Base-by-base conservation (phyloP, 1,284 basidiomycete species). In the Malassezia caprae region DNA sequence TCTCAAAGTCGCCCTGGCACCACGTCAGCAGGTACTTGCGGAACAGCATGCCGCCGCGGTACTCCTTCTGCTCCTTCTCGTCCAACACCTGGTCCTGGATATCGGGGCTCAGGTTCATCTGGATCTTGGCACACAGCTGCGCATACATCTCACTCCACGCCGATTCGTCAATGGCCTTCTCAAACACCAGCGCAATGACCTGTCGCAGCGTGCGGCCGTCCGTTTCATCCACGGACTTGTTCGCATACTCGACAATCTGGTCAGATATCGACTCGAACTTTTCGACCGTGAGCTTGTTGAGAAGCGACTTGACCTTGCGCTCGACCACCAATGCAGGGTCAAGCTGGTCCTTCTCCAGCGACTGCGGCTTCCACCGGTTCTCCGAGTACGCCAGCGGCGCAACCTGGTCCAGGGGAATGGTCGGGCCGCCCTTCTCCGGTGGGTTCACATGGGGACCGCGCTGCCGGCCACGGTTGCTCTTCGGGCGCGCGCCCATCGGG, bases 131-230 rank as follows among this genome's bases (percentile, higher is more conserved):
- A 75, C 90, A 96, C 43, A 98, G 79, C 48, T 86, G 84, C 26
- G 93, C 93, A 76, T 96, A 96, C 88, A 96, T 94, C 79, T 89
- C 87, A 10, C 87, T 90, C 86, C 88, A 94, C 32, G 85, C 83
- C 15, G 88, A 88, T 77, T 96, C 90, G 76, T 93, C 88, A 21
- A 88, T 94, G 4, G 90, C 90, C 80, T 93, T 93, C 76, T 96
- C 90, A 76, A 96, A 96, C 42, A 96, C 88, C 51, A 96, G 84
- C 63, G 85, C 84, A 77, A 94, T 96, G 73, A 96, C 91, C 69
- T 91, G 88, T 65, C 91, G 89, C 67, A 96, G 82, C 1, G 90
- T 94, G 59, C 87, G 82, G 3, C 90, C 91, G 72, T 96, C 89
- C 73, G 83, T 87, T 80, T 98, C 91, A 64, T 84, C 82, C 77